Conservation (phyloP, 139 green algal genomes). For the Tetratostichococcus sp. region DNA sequence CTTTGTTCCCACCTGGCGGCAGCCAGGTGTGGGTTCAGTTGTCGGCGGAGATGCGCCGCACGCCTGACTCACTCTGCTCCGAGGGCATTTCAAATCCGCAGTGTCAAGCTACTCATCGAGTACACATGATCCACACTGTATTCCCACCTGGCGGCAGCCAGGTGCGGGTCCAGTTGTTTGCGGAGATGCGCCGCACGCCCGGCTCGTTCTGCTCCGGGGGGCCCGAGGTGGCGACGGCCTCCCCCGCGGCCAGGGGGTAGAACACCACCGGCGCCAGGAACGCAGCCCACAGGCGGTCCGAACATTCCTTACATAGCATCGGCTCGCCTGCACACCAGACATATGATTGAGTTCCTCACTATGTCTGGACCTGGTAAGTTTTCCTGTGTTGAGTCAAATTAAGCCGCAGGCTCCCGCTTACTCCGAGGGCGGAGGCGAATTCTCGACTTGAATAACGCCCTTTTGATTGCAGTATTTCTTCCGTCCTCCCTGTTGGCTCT, state of each 20-base stretch:
- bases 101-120: too few species aligned
- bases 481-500: too few species aligned
- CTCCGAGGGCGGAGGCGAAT: too few species aligned
- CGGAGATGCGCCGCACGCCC: neutral
- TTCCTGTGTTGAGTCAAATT: too few species aligned
- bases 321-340: constrained; percentile 15
- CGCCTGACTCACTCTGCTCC: too few species aligned
- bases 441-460: too few species aligned
- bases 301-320: constrained; percentile 16
- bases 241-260: constrained; percentile 31
- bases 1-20: neutral
- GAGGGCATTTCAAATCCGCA: too few species aligned
- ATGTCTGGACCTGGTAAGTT: too few species aligned
- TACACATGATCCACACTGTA: too few species aligned
- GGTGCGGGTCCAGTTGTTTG: neutral
- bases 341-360: too few species aligned
- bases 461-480: too few species aligned
- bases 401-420: too few species aligned
- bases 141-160: neutral
- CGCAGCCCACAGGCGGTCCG: constrained; percentile 51
- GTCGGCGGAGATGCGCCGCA: neutral
- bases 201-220: neutral
- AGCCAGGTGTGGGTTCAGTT: neutral
- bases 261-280: constrained; percentile 58
- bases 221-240: neutral